Conservation (phyloP, 495 filamentous ascomycete species). For the Penicillium odoratum region DNA sequence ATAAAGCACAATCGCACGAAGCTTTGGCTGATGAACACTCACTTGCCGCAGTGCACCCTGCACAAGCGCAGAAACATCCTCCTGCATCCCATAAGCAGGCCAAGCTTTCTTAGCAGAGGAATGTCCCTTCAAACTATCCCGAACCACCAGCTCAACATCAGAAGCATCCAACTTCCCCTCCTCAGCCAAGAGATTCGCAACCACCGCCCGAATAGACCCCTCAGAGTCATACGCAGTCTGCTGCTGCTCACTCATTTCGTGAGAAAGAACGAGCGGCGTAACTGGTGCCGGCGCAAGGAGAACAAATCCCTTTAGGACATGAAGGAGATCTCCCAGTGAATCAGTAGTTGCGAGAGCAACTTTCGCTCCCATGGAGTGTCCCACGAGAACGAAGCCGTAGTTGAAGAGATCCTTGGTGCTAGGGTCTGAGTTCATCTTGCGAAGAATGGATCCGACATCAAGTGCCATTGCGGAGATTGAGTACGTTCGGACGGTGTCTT, state of each 20-base stretch:
- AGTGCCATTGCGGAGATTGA: conserved; percentile 29
- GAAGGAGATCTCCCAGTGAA: conserved; percentile 6
- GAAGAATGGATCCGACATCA: conserved; percentile 27
- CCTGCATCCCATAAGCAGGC: conserved; percentile 41
- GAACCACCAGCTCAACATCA: conserved; percentile 26
- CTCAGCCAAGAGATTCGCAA: conserved; percentile 37
- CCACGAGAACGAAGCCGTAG: conserved; percentile 35
- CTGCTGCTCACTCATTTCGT: conserved; percentile 39
- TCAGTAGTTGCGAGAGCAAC: conserved; percentile 35
- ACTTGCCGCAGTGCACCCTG: conserved; percentile 1
- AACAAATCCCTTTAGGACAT: conserved; percentile 29
- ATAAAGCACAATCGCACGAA: conserved; percentile 27
- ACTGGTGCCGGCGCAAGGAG: conserved; percentile 40
- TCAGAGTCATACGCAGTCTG: conserved; percentile 31
- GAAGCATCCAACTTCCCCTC: conserved; percentile 15
- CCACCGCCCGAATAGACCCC: conserved; percentile 32
- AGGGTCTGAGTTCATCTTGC: conserved; percentile 11
- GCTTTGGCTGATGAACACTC: background rate
- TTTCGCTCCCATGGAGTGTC: conserved; percentile 48
- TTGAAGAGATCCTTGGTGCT: conserved; percentile 9
- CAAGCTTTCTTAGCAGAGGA: conserved; percentile 36
- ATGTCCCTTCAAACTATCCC: conserved; percentile 34
- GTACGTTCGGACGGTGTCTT: conserved; percentile 18
- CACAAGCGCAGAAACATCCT: conserved; percentile 32
- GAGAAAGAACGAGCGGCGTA: conserved; percentile 30